Evolutionary conservation across 2,329 filamentous ascomycete species (phyloP).

Genomic region (Blastomyces percursus): DNA sequence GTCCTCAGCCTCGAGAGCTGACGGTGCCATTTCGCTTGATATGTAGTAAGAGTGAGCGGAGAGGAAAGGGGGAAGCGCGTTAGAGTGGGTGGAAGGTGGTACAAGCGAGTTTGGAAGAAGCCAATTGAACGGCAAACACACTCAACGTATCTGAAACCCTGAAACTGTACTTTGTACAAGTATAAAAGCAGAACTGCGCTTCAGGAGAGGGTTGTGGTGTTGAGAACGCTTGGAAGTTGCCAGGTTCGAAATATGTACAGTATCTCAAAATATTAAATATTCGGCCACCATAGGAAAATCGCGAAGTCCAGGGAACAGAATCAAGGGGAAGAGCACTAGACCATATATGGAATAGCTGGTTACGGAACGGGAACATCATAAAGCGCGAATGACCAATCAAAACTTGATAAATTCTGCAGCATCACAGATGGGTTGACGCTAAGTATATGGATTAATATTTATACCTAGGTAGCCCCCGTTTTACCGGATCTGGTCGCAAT

Average conservation of each 20-base stretch:
- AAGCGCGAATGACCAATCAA: background rate
- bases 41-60: slow-evolving; percentile 2
- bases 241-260: background rate
- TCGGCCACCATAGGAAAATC: background rate
- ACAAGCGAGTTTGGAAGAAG: background rate
- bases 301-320: background rate
- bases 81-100: background rate
- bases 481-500: background rate
- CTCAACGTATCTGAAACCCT: background rate
- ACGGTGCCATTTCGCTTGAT: slow-evolving; percentile 37
- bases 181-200: background rate
- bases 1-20: slow-evolving; percentile 66
- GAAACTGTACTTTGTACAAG: background rate
- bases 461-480: no score
- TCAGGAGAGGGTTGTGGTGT: background rate
- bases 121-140: background rate
- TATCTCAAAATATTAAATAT: background rate
- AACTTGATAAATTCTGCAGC: background rate
- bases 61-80: slow-evolving; percentile 9
- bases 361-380: background rate
- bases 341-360: background rate
- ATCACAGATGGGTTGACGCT: background rate
- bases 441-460: background rate
- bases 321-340: slow-evolving; percentile 9
- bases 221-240: background rate